Evolutionary conservation across 768 basidiomycete genomes (phyloP).

Genomic region (Termitomyces sp.): DNA sequence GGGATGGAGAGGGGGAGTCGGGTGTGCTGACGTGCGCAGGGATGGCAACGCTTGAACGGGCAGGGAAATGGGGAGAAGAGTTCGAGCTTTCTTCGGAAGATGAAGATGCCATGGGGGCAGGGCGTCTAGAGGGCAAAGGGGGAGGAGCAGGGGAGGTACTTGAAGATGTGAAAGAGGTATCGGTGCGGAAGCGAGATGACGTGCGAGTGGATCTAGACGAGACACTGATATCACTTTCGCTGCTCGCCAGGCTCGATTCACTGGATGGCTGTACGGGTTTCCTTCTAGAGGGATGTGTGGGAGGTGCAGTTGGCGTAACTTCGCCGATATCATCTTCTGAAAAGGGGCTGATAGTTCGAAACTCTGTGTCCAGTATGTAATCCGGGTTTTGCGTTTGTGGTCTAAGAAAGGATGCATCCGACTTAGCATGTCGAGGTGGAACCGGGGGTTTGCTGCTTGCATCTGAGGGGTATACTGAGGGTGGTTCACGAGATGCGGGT

Average conservation of each 20-base stretch:
- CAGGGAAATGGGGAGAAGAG: conserved; percentile 22
- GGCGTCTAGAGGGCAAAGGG: conserved; percentile 41
- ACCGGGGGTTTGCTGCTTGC: conserved; percentile 18
- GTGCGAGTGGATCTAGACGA: conserved; percentile 21
- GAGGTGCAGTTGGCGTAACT: conserved; percentile 10
- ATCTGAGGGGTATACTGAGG: conserved; percentile 12
- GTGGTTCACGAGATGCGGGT: conserved; percentile 6
- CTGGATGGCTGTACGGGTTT: conserved; percentile 18
- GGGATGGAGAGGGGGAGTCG: conserved; percentile 8
- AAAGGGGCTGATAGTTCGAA: conserved; percentile 18
- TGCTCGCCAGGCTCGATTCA: conserved; percentile 35
- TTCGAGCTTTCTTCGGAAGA: conserved; percentile 17
- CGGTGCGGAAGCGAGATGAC: conserved; percentile 28
- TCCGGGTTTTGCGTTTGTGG: conserved; percentile 14
- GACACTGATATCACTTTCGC: conserved; percentile 25
- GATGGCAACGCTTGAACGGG: conserved; percentile 19
- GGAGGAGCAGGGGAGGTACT: conserved; percentile 27
- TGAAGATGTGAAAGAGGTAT: conserved; percentile 13
- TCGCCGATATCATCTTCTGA: conserved; percentile 16
- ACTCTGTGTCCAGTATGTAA: conserved; percentile 8
- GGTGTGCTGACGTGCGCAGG: conserved; percentile 9
- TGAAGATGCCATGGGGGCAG: conserved; percentile 14
- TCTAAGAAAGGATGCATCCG: conserved; percentile 12
- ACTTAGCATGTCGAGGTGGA: conserved; percentile 19
- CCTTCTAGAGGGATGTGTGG: conserved; percentile 14